Base-by-base conservation (phyloP, 1,284 basidiomycete species). In the Rhodotorula sp. region DNA sequence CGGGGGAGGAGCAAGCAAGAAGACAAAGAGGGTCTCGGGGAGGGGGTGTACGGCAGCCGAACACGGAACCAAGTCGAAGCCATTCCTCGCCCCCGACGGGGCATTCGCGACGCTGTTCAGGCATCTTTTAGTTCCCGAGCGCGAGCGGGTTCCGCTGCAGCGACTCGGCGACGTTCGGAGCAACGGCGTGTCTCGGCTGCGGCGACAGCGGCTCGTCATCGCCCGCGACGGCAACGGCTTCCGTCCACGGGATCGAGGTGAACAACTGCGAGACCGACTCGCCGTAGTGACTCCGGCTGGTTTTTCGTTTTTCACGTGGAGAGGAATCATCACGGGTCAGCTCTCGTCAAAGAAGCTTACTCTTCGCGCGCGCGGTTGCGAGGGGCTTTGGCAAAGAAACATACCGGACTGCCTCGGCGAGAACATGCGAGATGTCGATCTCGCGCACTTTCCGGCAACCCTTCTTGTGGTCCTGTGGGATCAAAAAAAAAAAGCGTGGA, bases 341-440 rank as follows among this genome's bases (percentile, higher is more conserved):
- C 6, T n/a, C 19, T 50, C 16, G n/a, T 16, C 21, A 38, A 5
- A 19, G 16, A 15, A 47, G 15, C 18, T 14, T 18, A 6, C 34
- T 6, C 38, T 14, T 38, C 26, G 4, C 15, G 49, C 18, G 28
- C 18, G 5, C 28, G n/a, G 28, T 28, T 10, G 4, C 18, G 31
- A 15, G 16, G 16, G 14, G 47, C 23, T 15, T 15, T 16, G 34
- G 43, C 38, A 23, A n/a, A n/a, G 34, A 34, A 56, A 26, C 64
- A 26, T 18, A 66, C 64, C 54, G 58, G 47, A 62, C 97, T 61
- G 97, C 95, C 85, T 99, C 97, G 55, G 93, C 97, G 69, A 99
- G 86, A 72, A 99, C 94, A 66, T 91, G 89, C 62, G 91, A 91
- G 79, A 99, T 90, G 84, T 99, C 95, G 77, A 99, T 90, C 77